These are phyloP conservation scores for Nemophila menziesii DNA, from an alignment of 257 asterid genomes.

Conservation along the genomic window DNA sequence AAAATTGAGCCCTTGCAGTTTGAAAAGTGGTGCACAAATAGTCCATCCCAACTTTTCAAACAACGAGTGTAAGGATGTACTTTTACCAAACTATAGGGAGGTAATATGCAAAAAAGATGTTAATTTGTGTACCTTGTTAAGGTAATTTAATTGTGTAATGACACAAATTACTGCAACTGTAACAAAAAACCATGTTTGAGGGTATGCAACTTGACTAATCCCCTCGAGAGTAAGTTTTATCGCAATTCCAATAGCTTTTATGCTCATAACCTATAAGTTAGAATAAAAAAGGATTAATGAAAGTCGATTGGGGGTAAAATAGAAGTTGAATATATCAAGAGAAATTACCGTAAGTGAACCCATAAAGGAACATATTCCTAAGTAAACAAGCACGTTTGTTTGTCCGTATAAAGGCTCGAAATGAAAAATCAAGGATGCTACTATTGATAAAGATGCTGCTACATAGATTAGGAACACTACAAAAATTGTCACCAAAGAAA, in stretches of 20 bases:
- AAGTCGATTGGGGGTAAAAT: too few species aligned
- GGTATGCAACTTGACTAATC: slow-evolving; percentile 51
- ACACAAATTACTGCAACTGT: slow-evolving; percentile 51
- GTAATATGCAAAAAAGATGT: background rate
- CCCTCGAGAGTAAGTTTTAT: slow-evolving; percentile 83
- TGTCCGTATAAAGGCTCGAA: slow-evolving; percentile 34
- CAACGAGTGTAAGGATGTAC: background rate
- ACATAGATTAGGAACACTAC: slow-evolving; percentile 30
- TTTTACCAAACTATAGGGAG: too few species aligned
- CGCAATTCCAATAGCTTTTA: slow-evolving; percentile 85
- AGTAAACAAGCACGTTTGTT: slow-evolving; percentile 31
- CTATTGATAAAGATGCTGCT: slow-evolving; percentile 26
- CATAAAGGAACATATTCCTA: slow-evolving; percentile 40
- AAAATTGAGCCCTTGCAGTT: too few species aligned
- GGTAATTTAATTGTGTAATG: slow-evolving; percentile 67
- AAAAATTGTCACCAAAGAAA: slow-evolving; percentile 8
- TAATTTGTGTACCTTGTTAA: slow-evolving; percentile 91
- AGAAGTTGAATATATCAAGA: background rate
- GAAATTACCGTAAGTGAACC: slow-evolving; percentile 38
- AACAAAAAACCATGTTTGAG: slow-evolving; percentile 69
- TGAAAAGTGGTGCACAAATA: too few species aligned
- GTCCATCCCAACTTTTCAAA: background rate
- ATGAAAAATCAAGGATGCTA: slow-evolving; percentile 24
- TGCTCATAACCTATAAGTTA: slow-evolving; percentile 59
- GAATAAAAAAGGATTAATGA: slow-evolving; percentile 1